Percentiles rank a stretch among this genome's conserved stretches.
Conservation (phyloP, 2,329 filamentous ascomycete species). For the Fusarium hostae region DNA sequence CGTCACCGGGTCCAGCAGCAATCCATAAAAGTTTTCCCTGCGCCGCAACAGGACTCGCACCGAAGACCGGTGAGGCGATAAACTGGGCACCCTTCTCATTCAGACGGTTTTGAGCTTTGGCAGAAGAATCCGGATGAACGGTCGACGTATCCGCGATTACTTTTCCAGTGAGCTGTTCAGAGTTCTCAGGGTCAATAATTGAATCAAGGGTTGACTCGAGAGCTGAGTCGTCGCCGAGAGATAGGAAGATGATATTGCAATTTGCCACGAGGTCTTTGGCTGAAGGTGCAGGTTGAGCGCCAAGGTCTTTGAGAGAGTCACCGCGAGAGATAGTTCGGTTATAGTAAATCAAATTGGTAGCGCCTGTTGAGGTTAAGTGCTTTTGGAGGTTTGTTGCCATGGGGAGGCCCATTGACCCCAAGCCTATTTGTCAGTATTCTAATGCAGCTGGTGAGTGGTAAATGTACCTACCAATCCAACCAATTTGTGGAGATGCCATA, state of each 20-base stretch:
- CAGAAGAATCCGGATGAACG: constrained; percentile 58
- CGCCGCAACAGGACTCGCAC: constrained; percentile 60
- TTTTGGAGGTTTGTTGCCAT: constrained; percentile 63
- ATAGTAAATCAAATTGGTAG: constrained; percentile 51
- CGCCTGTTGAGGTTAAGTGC: constrained; percentile 45
- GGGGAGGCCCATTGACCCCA: constrained; percentile 62
- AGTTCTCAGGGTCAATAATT: constrained; percentile 38
- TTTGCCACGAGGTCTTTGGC: constrained; percentile 44
- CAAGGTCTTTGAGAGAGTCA: constrained; percentile 43
- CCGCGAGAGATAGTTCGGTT: constrained; percentile 62
- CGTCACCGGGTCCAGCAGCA: constrained; percentile 53
- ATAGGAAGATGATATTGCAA: constrained; percentile 53
- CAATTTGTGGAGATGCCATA: constrained; percentile 17
- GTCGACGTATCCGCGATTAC: constrained; percentile 62
- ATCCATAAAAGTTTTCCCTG: constrained; percentile 59
- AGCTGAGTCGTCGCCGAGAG: constrained; percentile 56
- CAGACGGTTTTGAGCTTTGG: constrained; percentile 45
- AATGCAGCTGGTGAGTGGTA: rapidly evolving
- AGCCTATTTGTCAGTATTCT: constrained; percentile 45
- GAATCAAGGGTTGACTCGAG: constrained; percentile 49
- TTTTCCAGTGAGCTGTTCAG: constrained; percentile 49
- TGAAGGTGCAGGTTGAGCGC: constrained; percentile 40
- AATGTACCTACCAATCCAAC: constrained; percentile 29
- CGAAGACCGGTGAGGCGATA: constrained; percentile 61
- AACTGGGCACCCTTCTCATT: constrained; percentile 48